Percentiles rank a stretch among this genome's conserved stretches.
Conservation (phyloP, 2,329 filamentous ascomycete species). For the Neopestalotiopsis rosae region DNA sequence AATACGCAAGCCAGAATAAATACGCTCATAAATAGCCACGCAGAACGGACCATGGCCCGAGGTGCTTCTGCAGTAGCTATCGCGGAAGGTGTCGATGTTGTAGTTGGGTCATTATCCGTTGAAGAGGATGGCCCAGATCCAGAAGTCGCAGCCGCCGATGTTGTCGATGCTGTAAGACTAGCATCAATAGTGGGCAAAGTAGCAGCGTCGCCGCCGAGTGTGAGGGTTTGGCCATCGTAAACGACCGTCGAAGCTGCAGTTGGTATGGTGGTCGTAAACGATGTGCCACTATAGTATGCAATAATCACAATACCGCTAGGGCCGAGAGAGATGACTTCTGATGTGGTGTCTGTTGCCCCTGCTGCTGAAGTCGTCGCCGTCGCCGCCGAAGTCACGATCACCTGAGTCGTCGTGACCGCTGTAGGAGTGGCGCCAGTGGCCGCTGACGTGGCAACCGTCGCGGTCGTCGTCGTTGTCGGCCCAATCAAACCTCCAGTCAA, state of each 20-base stretch:
- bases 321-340: constrained; percentile 8
- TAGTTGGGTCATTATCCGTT: neutral
- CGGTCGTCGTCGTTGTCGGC: constrained; percentile 26
- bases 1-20: neutral
- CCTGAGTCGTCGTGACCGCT: constrained; percentile 3
- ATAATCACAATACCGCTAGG: constrained; percentile 19
- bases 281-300: constrained; percentile 19
- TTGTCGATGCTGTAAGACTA: neutral
- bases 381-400: neutral
- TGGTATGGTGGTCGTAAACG: constrained; percentile 20
- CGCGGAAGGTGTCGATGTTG: constrained; percentile 13
- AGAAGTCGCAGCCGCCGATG: neutral
- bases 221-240: neutral
- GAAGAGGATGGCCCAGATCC: constrained; percentile 9
- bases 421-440: constrained; percentile 21
- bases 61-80: constrained; percentile 18
- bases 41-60: constrained; percentile 2
- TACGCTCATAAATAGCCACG: constrained; percentile 14
- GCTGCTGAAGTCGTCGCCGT: neutral
- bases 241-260: constrained; percentile 14
- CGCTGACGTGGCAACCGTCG: constrained; percentile 21
- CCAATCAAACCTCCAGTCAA: constrained; percentile 32
- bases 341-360: neutral
- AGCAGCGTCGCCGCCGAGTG: constrained; percentile 14
- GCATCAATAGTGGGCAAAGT: constrained; percentile 17